These are phyloP conservation scores for Periglandula ipomoeae DNA, from an alignment of 2,329 filamentous ascomycete species.

Conservation along the genomic window DNA sequence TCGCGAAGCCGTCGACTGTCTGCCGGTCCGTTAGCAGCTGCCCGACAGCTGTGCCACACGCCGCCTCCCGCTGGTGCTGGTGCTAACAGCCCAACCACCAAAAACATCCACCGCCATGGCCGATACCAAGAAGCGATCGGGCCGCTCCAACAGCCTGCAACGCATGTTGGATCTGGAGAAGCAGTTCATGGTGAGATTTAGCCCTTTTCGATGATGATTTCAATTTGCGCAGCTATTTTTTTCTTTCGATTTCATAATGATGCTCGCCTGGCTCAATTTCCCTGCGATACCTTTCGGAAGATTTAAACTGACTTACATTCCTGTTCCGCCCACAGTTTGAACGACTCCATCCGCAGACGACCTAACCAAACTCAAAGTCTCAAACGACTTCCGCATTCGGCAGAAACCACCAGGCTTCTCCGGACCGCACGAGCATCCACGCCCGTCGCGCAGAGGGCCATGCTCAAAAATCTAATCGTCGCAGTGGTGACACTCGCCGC, in stretches of 20 bases:
- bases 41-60: neutral
- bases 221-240: neutral
- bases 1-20: no score
- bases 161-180: slow-evolving; percentile 52
- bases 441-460: slow-evolving; percentile 7
- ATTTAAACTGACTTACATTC: slow-evolving; percentile 1
- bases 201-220: neutral
- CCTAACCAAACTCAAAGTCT: slow-evolving; percentile 3
- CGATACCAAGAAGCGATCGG: slow-evolving; percentile 10
- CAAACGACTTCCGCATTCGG: neutral
- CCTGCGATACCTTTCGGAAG: neutral
- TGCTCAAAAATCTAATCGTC: slow-evolving; percentile 4
- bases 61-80: no score
- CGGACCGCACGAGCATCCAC: slow-evolving; percentile 10
- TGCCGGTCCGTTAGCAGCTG: neutral
- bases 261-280: neutral
- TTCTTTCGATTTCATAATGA: neutral
- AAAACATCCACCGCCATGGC: slow-evolving; percentile 6
- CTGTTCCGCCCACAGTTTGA: slow-evolving; percentile 11
- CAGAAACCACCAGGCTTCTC: neutral
- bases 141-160: slow-evolving; percentile 41
- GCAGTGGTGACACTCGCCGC: slow-evolving; percentile 1
- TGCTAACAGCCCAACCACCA: slow-evolving; percentile 1
- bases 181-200: slow-evolving; percentile 43
- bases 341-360: slow-evolving; percentile 10